A percentile compares a stretch with the other conserved stretches of the same genome.
phyloP scores from a whole-genome alignment of 495 filamentous ascomycete species.

The Hyphodiscus hymeniophilus region DNA sequence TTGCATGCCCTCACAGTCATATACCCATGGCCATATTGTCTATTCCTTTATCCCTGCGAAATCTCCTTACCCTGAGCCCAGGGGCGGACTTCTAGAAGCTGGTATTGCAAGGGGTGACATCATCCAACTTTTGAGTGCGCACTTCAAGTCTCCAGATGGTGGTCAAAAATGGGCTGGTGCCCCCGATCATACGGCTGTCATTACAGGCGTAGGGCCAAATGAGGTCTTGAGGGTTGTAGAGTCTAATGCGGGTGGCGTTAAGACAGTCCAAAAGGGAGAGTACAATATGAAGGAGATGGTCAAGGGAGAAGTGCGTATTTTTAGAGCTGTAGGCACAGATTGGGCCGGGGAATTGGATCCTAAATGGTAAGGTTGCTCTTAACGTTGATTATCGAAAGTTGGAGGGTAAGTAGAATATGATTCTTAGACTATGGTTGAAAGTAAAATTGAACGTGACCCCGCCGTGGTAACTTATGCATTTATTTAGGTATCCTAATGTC shows the following conservation, averaged over 20 bases:
- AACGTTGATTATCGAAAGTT: neutral
- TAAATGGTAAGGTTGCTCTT: slow-evolving; percentile 6
- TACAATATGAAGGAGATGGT: slow-evolving; percentile 24
- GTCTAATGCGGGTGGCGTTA: slow-evolving; percentile 29
- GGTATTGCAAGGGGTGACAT: slow-evolving; percentile 31
- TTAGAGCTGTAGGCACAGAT: slow-evolving; percentile 22
- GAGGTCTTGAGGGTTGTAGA: slow-evolving; percentile 27
- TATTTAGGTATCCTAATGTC: too few species aligned
- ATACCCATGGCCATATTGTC: slow-evolving; percentile 25
- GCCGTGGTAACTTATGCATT: too few species aligned
- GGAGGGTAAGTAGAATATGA: neutral
- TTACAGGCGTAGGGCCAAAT: slow-evolving; percentile 24
- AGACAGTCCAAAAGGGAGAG: slow-evolving; percentile 21
- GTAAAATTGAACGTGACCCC: too few species aligned
- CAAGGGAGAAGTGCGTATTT: slow-evolving; percentile 25
- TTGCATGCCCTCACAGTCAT: slow-evolving; percentile 28
- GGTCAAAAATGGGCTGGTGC: slow-evolving; percentile 24
- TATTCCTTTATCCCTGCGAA: slow-evolving; percentile 24
- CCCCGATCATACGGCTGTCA: slow-evolving; percentile 31
- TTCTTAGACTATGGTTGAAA: too few species aligned
- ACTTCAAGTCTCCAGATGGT: slow-evolving; percentile 24
- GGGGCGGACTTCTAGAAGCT: slow-evolving; percentile 16
- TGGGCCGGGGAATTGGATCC: slow-evolving; percentile 20
- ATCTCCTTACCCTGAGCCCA: slow-evolving; percentile 19
- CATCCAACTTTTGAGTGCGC: slow-evolving; percentile 28